Base-by-base conservation (phyloP, 768 basidiomycete genomes). In the Xanthoconium stramineum region DNA sequence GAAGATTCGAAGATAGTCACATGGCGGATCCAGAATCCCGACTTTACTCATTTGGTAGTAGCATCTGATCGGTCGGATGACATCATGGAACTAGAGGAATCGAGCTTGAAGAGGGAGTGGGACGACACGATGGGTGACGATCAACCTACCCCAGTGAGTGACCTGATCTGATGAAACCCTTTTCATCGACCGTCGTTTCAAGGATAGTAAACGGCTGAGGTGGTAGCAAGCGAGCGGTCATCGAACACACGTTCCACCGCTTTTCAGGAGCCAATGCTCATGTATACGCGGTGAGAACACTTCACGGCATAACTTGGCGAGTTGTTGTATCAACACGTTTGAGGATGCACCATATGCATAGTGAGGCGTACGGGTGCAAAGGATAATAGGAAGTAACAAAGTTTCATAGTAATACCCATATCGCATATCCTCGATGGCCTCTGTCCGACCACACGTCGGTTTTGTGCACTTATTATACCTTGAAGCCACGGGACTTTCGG, bases 401-500 rank as follows among this genome's bases (percentile, higher is more conserved):
- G 53, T 52, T 66, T 66, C 61, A 58, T 63, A 59, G 60, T 42
- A 59, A 57, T 55, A 64, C 69, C 63, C 70, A 72, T 69, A 72
- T 58, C 56, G 68, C 74, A 72, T 70, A 70, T 57, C 70, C 60
- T 60, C 61, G 49, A 61, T 56, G 58, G 55, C 56, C 61, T 51
- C 65, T 57, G 55, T 65, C 64, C 64, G 64, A 72, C 68, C 52
- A 53, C 58, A 60, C 62, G 67, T 65, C 65, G 65, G 59, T 74
- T 74, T 72, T 75, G 69, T 53, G 48, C 49, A 60, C 61, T 65
- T 62, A 66, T 83, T 88, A 94, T 61, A 94, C 89, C 82, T 94
- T 95, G 91, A 94, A 95, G 66, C 91, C 93, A 76, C 89, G 89
- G 54, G 92, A 94, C 85, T 93, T 91, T 90, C 96, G 86, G 84